phyloP scores from a whole-genome alignment of 2,329 filamentous ascomycete genomes.

The Ophiostoma sp. region DNA sequence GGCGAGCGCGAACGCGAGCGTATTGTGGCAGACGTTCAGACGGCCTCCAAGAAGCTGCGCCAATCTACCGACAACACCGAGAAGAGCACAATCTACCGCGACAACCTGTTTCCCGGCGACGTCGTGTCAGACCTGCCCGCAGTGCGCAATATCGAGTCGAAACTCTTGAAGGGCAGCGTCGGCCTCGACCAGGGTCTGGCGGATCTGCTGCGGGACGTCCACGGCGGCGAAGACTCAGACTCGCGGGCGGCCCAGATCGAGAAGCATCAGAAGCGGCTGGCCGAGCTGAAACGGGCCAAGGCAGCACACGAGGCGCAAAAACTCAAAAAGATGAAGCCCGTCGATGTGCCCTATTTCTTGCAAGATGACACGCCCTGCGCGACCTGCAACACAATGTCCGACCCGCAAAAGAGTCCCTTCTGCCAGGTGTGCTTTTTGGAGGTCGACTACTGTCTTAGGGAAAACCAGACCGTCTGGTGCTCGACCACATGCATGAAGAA shows the following conservation, averaged over 20 bases:
- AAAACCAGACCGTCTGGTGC: constrained; percentile 30
- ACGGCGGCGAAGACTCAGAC: constrained; percentile 19
- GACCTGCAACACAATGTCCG: constrained; percentile 24
- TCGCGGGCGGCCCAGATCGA: constrained; percentile 33
- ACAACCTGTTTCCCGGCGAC: constrained; percentile 26
- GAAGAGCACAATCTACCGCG: constrained; percentile 30
- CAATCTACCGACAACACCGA: constrained; percentile 20
- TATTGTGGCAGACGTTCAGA: constrained; percentile 22
- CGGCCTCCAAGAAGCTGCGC: constrained; percentile 25
- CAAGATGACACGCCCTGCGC: constrained; percentile 26
- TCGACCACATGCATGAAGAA: constrained; percentile 27
- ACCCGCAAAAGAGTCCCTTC: constrained; percentile 26
- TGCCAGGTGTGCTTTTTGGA: constrained; percentile 32
- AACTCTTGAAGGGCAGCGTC: constrained; percentile 19
- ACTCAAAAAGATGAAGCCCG: constrained; percentile 42
- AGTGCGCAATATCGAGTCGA: constrained; percentile 21
- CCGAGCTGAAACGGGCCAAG: constrained; percentile 63
- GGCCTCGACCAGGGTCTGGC: constrained; percentile 28
- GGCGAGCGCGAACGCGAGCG: constrained; percentile 4
- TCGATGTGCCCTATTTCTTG: constrained; percentile 30
- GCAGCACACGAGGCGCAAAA: constrained; percentile 48
- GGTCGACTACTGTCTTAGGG: constrained; percentile 29
- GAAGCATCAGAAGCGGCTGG: constrained; percentile 39
- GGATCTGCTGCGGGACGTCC: constrained; percentile 22
- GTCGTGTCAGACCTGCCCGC: constrained; percentile 18